Evolutionary conservation across 2,329 filamentous ascomycete species (phyloP), one percentile per base, ranked within the genome.

Genomic region (Aureobasidium sp.): DNA sequence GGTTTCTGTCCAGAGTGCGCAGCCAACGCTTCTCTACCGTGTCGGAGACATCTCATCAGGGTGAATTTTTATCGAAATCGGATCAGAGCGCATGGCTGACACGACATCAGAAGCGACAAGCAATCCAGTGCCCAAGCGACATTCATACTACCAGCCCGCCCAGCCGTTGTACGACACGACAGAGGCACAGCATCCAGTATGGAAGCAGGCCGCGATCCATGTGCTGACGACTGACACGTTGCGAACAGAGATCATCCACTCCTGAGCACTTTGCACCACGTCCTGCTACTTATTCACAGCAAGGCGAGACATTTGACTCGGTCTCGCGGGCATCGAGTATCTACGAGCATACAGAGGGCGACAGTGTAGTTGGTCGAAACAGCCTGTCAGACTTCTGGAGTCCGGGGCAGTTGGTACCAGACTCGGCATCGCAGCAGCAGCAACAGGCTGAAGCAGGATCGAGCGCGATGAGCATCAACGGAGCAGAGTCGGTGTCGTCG

Each of bases 401-500:
- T 34, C 49, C 60, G 37, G 51, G 60, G 31, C 60, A 62, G 11
- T 41, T 62, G 34, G 25, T 62, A 22, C 60, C 60, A 41, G 57
- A 60, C 45, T 5, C 29, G 5, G 17, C 25, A 22, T 41, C 29
- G n/a, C 36, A 47, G 31, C 53, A 45, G 17, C 12, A 25, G 1
- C 25, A 17, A 7, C 14, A 14, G 29, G 20, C 47, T n/a, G 48
- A 25, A 5, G n/a, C 17, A 36, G 36, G 31, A 34, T 34, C 36
- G 12, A 52, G 25, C 36, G 14, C 31, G 17, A 61, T 63, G 62
- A 64, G 53, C 17, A 59, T 58, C 42, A 58, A 58, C 42, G 55
- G 55, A 8, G 29, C 39, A 44, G 53, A 57, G 27, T 60, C 56
- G 25, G 27, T 52, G 42, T 73, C 72, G 65, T 71, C 71, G 63